Percentiles rank a stretch among this genome's conserved stretches.
Evolutionary conservation across 345 rosid genomes (phyloP).

Genomic region (Aurinia saxatilis): DNA sequence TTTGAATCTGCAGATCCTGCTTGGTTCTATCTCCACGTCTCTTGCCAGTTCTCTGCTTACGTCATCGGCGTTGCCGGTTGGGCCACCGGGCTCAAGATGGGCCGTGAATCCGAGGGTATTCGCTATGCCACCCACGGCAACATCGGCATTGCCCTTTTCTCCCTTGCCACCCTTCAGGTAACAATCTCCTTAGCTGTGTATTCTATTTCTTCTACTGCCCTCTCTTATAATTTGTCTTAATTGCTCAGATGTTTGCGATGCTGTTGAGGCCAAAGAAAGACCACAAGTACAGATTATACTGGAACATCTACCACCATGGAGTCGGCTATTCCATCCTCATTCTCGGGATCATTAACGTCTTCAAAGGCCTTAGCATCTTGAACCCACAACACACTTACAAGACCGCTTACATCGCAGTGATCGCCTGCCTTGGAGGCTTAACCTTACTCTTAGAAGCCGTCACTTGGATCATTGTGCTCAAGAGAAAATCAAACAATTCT

Average conservation of each 20-base stretch:
- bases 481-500: conserved; percentile 47
- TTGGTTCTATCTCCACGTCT: conserved; percentile 76
- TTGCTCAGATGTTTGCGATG: conserved; percentile 59
- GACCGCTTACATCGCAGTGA: conserved; percentile 38
- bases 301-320: conserved; percentile 80
- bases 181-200: no score
- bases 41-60: conserved; percentile 69
- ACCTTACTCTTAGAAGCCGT: conserved; percentile 54
- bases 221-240: no score
- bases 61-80: conserved; percentile 82
- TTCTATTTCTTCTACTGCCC: no score
- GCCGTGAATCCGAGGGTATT: conserved; percentile 50
- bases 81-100: conserved; percentile 89
- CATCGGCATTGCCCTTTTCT: conserved; percentile 67
- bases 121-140: conserved; percentile 39
- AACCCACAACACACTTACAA: conserved; percentile 50
- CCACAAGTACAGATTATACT: conserved; percentile 62
- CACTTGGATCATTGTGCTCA: conserved; percentile 66
- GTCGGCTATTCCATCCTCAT: conserved; percentile 54
- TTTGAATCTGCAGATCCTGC: conserved; percentile 77
- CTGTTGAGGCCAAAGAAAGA: conserved; percentile 77
- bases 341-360: conserved; percentile 61
- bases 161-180: conserved; percentile 68
- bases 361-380: conserved; percentile 66
- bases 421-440: conserved; percentile 46